Evolutionary conservation across 805 yeast species (phyloP).

Genomic region (Starmerella lactis-condensi): DNA sequence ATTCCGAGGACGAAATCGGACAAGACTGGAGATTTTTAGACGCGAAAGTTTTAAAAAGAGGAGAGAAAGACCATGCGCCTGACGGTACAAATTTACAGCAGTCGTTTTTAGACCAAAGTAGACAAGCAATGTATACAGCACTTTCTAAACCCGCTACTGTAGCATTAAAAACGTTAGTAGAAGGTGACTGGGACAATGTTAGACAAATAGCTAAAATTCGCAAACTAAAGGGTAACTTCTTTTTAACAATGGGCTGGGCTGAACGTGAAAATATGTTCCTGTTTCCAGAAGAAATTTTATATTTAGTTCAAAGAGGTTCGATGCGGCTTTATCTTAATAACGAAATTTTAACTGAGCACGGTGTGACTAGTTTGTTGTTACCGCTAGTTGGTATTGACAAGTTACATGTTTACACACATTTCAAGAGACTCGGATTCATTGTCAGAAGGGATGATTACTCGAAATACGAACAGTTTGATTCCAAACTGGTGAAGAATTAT

Average conservation of each 20-base stretch:
- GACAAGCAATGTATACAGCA: conserved; percentile 57
- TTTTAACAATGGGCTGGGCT: conserved; percentile 52
- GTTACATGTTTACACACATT: conserved; percentile 44
- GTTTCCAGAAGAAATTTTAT: conserved; percentile 49
- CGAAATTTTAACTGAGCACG: conserved; percentile 39
- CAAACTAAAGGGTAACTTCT: conserved; percentile 51
- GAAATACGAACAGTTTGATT: neutral
- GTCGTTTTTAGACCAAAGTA: conserved; percentile 31
- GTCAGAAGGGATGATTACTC: conserved; percentile 23
- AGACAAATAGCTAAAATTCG: conserved; percentile 25
- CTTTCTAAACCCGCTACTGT: conserved; percentile 24
- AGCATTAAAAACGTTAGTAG: conserved; percentile 31
- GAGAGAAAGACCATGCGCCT: conserved; percentile 75
- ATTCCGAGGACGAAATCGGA: conserved; percentile 21
- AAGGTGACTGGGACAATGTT: conserved; percentile 31
- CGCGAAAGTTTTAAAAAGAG: conserved; percentile 31
- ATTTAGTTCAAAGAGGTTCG: conserved; percentile 66
- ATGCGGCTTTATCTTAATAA: conserved; percentile 27
- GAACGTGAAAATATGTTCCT: conserved; percentile 37
- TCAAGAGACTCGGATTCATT: conserved; percentile 64
- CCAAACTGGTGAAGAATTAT: neutral
- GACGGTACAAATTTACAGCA: conserved; percentile 46
- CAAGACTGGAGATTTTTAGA: conserved; percentile 26
- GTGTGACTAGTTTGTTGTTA: conserved; percentile 33
- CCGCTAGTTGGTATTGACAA: conserved; percentile 8